A percentile compares a stretch with the other conserved stretches of the same genome.
These are phyloP conservation scores for Rauvolfia tetraphylla DNA, from an alignment of 257 asterid genomes.

Conservation along the genomic window DNA sequence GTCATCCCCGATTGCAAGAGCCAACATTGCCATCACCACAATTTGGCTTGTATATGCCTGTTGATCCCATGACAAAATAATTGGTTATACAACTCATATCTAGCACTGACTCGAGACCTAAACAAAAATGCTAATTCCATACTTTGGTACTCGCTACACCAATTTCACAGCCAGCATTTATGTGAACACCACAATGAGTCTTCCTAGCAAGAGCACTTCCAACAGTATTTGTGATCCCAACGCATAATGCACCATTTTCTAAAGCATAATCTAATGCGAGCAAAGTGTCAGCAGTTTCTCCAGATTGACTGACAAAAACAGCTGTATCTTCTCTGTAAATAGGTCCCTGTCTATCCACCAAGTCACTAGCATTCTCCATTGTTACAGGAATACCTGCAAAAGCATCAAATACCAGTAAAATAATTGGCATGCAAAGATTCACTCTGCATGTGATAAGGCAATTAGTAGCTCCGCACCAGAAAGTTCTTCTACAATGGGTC, in stretches of 20 bases:
- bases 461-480: constrained; percentile 51
- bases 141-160: constrained; percentile 99
- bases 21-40: constrained; percentile 96
- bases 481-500: constrained; percentile 94
- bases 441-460: neutral
- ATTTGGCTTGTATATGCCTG: constrained; percentile 99
- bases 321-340: constrained; percentile 94
- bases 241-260: constrained; percentile 92
- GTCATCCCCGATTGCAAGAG: constrained; percentile 92
- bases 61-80: constrained; percentile 22
- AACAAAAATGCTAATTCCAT: constrained; percentile 12
- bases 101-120: neutral
- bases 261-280: constrained; percentile 91
- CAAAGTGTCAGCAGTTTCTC: constrained; percentile 97
- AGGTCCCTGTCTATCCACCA: constrained; percentile 95
- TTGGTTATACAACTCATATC: constrained; percentile 16
- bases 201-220: constrained; percentile 98
- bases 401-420: constrained; percentile 4
- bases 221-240: constrained; percentile 96
- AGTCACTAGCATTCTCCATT: constrained; percentile 98
- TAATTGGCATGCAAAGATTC: neutral
- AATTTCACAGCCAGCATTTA: constrained; percentile 97
- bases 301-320: constrained; percentile 94
- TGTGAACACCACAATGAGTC: constrained; percentile 95
- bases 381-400: constrained; percentile 84